Conservation (phyloP, 805 yeast genomes). For the Candida broadrunensis region DNA sequence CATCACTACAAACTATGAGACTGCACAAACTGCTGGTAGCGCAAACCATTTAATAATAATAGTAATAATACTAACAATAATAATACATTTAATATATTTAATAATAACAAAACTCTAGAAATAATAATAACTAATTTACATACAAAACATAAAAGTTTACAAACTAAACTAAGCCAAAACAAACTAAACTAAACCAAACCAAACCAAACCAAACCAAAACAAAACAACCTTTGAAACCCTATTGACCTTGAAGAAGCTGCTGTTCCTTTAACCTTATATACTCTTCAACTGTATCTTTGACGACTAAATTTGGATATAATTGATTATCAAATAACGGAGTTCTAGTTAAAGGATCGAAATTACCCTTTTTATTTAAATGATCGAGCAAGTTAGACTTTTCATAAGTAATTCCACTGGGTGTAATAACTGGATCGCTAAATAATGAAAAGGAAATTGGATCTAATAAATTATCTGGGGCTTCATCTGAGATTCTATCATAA, state of each 20-base stretch:
- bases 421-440: constrained; percentile 43
- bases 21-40: constrained; percentile 1
- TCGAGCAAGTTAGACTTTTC: constrained; percentile 38
- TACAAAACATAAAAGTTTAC: too few species aligned
- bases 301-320: constrained; percentile 37
- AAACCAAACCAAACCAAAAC: too few species aligned
- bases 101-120: too few species aligned
- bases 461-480: constrained; percentile 34
- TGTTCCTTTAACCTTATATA: constrained; percentile 8
- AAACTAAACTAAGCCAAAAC: neutral
- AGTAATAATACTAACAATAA: neutral
- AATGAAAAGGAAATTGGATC: constrained; percentile 43
- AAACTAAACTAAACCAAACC: too few species aligned
- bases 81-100: too few species aligned
- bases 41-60: neutral
- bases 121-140: too few species aligned
- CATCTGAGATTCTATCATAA: constrained; percentile 31
- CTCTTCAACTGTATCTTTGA: constrained; percentile 35
- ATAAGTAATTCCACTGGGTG: constrained; percentile 42
- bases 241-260: neutral
- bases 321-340: constrained; percentile 28
- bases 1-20: neutral
- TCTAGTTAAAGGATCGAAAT: constrained; percentile 42
- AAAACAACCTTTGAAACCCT: neutral
- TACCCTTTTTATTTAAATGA: constrained; percentile 28